Evolutionary conservation across 208 protist genomes (phyloP).

Genomic region (Wallacemonas sp.): DNA sequence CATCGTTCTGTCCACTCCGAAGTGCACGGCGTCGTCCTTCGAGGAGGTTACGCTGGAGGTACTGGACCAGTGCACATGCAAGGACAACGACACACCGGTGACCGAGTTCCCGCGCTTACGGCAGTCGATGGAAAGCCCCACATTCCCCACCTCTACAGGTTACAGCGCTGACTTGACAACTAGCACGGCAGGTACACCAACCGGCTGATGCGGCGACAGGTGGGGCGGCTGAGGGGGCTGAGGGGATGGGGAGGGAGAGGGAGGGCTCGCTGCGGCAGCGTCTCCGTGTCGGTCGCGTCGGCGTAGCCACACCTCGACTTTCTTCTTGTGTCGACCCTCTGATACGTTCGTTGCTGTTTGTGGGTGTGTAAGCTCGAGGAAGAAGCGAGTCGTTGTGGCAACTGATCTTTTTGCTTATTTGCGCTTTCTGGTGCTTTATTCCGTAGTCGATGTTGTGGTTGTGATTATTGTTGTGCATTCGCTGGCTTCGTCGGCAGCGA

Average conservation of each 20-base stretch:
- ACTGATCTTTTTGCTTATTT: too few relatives aligned
- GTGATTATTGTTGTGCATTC: too few relatives aligned
- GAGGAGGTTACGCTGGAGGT: conserved; percentile 53
- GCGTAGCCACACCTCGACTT: neutral
- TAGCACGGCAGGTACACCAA: neutral
- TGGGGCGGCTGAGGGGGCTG: too few relatives aligned
- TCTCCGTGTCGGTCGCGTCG: too few relatives aligned
- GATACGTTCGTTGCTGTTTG: neutral
- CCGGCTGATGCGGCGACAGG: too few relatives aligned
- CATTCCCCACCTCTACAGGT: neutral
- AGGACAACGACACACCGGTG: conserved; percentile 5
- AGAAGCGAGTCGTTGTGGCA: too few relatives aligned
- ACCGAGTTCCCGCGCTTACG: neutral
- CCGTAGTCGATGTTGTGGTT: too few relatives aligned
- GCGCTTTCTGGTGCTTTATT: too few relatives aligned
- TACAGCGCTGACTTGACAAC: neutral
- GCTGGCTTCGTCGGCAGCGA: too few relatives aligned
- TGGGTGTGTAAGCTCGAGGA: too few relatives aligned
- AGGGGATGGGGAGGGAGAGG: too few relatives aligned
- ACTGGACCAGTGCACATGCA: conserved; percentile 41
- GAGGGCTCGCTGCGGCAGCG: too few relatives aligned
- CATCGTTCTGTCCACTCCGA: conserved; percentile 36
- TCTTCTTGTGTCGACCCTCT: neutral
- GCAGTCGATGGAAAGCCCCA: neutral
- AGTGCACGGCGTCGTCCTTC: conserved; percentile 30